Base-by-base conservation (phyloP, 352 stramenopile genomes). In the Pythium aphanidermatum region DNA sequence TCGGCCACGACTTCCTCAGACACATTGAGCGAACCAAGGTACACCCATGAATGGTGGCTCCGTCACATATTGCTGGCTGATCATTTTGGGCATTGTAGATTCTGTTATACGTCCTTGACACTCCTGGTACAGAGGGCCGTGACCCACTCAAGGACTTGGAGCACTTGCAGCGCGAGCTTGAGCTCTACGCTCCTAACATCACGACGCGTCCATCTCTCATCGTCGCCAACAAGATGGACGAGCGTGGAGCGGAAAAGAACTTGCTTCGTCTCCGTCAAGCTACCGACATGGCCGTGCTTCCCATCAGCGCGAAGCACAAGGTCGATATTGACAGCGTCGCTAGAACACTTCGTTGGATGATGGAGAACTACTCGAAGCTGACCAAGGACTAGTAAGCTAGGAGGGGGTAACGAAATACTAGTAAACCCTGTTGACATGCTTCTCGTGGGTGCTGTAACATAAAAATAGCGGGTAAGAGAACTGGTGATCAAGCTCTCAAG, bases 1-100 rank as follows among this genome's bases (percentile, higher is more conserved):
- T 99, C n/a, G 97, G 97, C 21, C 89, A 97, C 52, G 91, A 97
- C 29, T 99, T 99, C 59, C 65, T 99, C 42, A 74, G 96, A 19
- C 97, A 99, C 67, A 97, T 99, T 35, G 94, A 99, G 65, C 89
- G 97, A 26, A 99, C 96, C 54, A 96, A 96, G 55, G 93, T 98
- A 51, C 47, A 33, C 16, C 28, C 4, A 37, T 32, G 17, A 30
- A 24, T 29, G 5, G 44, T 10, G 8, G n/a, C 4, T 19, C 12
- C 2, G 4, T 0, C n/a, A n/a, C 20, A 12, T 23, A 16, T 24
- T 3, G 5, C 23, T 20, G 34, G 25, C 14, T 29, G 37, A 11
- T 45, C 7, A 45, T 34, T 11, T 14, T 34, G 21, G 16, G 11
- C 41, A 10, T 17, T 34, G 27, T 58, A 92, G 81, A 83, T 92